A percentile compares a stretch with the other conserved stretches of the same genome.
Conservation (phyloP, 108 stramenopile species). For the Nitzschia sp. region DNA sequence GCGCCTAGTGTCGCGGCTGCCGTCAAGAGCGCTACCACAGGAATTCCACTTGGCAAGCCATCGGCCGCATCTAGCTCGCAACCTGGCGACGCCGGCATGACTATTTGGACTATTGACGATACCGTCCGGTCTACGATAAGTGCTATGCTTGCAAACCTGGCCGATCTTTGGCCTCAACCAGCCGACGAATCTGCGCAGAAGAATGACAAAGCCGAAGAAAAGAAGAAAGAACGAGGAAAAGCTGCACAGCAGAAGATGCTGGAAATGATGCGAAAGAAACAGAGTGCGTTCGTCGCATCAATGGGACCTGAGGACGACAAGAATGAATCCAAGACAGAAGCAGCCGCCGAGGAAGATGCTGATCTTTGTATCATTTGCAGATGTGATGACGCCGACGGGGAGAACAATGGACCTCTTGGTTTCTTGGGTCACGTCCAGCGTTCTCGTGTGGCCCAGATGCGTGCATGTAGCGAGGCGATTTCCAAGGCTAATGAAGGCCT, state of each 20-base stretch:
- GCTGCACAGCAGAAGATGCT: constrained; percentile 79
- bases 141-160: constrained; percentile 70
- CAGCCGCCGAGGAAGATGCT: constrained; percentile 63
- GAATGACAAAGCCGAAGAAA: constrained; percentile 42
- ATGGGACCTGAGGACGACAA: constrained; percentile 54
- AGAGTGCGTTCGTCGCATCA: constrained; percentile 74
- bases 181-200: constrained; percentile 33
- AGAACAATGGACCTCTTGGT: constrained; percentile 85
- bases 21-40: constrained; percentile 67
- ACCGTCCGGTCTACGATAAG: constrained; percentile 49
- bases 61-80: constrained; percentile 2
- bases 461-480: constrained; percentile 48
- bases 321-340: constrained; percentile 35
- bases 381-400: constrained; percentile 86
- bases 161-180: constrained; percentile 81
- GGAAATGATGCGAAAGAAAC: constrained; percentile 80
- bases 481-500: constrained; percentile 27
- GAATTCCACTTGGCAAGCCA: constrained; percentile 45
- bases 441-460: constrained; percentile 69
- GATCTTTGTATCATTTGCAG: constrained; percentile 90
- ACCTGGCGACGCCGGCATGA: constrained; percentile 12
- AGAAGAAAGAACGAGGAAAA: constrained; percentile 76
- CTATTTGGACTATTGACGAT: constrained; percentile 52
- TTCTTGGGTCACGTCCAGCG: constrained; percentile 89
- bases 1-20: constrained; percentile 70